phyloP scores from a whole-genome alignment of 352 stramenopile genomes.

The Globisporangium lucens region DNA sequence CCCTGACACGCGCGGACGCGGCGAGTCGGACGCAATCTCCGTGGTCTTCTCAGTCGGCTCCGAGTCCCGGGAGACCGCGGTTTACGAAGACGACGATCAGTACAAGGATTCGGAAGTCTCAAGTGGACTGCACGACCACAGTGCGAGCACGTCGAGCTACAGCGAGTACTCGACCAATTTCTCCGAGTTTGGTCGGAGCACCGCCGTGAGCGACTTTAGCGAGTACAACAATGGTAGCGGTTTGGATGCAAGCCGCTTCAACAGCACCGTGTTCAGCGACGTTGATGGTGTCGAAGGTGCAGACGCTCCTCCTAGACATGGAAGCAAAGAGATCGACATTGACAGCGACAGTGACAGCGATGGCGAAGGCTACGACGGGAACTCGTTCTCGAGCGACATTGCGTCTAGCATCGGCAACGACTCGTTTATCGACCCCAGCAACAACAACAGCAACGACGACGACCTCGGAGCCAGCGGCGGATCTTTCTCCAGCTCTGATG shows the following conservation, averaged over 20 bases:
- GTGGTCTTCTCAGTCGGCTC: slow-evolving; percentile 15
- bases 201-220: slow-evolving; percentile 22
- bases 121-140: slow-evolving; percentile 12
- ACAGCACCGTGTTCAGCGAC: slow-evolving; percentile 41
- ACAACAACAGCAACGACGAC: neutral
- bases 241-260: slow-evolving; percentile 16
- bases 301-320: neutral
- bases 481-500: slow-evolving; percentile 7
- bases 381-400: slow-evolving; percentile 9
- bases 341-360: slow-evolving; percentile 14
- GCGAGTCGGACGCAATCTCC: slow-evolving; percentile 6
- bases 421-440: neutral
- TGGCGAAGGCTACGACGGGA: neutral
- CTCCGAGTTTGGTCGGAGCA: slow-evolving; percentile 17
- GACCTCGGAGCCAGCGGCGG: neutral
- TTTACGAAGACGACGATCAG: neutral
- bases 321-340: neutral
- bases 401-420: neutral
- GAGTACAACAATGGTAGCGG: slow-evolving; percentile 12
- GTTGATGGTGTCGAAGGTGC: neutral
- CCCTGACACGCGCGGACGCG: slow-evolving; percentile 16
- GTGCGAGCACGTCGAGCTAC: slow-evolving; percentile 11
- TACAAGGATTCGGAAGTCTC: slow-evolving; percentile 7
- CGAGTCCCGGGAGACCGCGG: neutral
- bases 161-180: slow-evolving; percentile 18